phyloP scores from a whole-genome alignment of 345 rosid genomes.

The Raphanus raphanistrum region DNA sequence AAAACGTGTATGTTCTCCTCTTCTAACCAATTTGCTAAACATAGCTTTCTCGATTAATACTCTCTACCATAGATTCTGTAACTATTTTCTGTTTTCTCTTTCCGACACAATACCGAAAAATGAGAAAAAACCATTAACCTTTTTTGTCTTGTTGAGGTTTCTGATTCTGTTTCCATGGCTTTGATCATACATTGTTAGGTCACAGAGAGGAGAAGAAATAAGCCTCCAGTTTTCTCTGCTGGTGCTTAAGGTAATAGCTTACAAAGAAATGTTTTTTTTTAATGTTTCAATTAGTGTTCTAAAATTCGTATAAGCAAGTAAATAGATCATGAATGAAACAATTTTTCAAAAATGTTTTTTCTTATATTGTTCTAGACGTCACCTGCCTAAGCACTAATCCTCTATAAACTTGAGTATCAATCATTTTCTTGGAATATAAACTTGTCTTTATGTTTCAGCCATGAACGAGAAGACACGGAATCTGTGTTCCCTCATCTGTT shows the following conservation, averaged over 20 bases:
- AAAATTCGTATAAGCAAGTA: not conserved
- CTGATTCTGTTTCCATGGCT: slow-evolving; percentile 34
- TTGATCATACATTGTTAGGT: slow-evolving; percentile 33
- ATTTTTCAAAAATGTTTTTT: not conserved
- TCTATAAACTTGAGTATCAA: not conserved
- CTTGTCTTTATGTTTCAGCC: slow-evolving; percentile 22
- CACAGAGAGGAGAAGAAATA: slow-evolving; percentile 37
- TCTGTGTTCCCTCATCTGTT: slow-evolving; percentile 35
- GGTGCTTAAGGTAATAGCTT: slow-evolving; percentile 43
- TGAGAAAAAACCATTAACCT: slow-evolving; percentile 16
- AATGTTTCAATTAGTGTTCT: not conserved
- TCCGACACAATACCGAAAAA: slow-evolving; percentile 29
- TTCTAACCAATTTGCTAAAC: slow-evolving; percentile 24
- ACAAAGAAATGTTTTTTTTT: slow-evolving; percentile 24
- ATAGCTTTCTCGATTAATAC: slow-evolving; percentile 34
- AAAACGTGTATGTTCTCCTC: not conserved
- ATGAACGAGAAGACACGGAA: slow-evolving; percentile 39
- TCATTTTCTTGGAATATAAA: not conserved
- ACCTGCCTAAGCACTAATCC: no score
- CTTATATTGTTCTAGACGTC: no score
- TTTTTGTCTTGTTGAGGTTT: slow-evolving; percentile 24
- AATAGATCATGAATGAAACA: not conserved
- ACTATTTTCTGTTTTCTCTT: slow-evolving; percentile 36
- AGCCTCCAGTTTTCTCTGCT: slow-evolving; percentile 48
- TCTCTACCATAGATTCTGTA: slow-evolving; percentile 26